Base-by-base conservation (phyloP, 2,329 filamentous ascomycete species). In the Nemania diffusa region DNA sequence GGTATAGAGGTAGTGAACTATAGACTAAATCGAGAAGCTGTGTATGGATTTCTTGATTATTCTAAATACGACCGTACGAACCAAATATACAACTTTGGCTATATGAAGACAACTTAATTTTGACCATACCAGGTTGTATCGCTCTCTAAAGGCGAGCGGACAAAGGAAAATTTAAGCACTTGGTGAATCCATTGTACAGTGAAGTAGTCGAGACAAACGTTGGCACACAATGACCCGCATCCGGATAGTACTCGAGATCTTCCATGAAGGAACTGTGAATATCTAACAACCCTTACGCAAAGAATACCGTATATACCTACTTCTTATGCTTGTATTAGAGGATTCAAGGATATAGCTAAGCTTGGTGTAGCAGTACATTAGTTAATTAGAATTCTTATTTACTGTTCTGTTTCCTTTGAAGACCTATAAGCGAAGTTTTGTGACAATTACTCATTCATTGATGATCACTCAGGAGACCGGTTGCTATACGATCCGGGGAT, bases 201-300 rank as follows among this genome's bases (percentile, higher is more conserved):
- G 0, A 24, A 42, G 8, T 42, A 11, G 13, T 24, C 17, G 5
- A 15, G 15, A 65, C 57, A 65, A 58, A 13, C n/a, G 11, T 22
- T 46, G 9, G 13, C 11, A 37, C 24, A 62, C 62, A 68, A 68
- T 57, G n/a, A 7, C 26, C 57, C 62, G 65, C 51, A 65, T 65
- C 40, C 65, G 62, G 62, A 59, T 3, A 44, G 32, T 24, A 37
- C n/a, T 26, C 27, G 8, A 3, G 7, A 29, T 22, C 34, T 40
- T 8, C 11, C 8, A 3, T 13, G 15, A 40, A 40, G 11, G 34
- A 40, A 13, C 32, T 34, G 5, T 5, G 32, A 5, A 34, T 34
- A 5, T 5, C 11, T 34, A 34, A 34, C 11, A 11, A 34, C 5
- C 11, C 5, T 34, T 11, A 34, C 32, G 5, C 17, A 13, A 17